Evolutionary conservation across 768 basidiomycete genomes (phyloP), one percentile per base, ranked within the genome.

Genomic region (Coprinellus micaceus): DNA sequence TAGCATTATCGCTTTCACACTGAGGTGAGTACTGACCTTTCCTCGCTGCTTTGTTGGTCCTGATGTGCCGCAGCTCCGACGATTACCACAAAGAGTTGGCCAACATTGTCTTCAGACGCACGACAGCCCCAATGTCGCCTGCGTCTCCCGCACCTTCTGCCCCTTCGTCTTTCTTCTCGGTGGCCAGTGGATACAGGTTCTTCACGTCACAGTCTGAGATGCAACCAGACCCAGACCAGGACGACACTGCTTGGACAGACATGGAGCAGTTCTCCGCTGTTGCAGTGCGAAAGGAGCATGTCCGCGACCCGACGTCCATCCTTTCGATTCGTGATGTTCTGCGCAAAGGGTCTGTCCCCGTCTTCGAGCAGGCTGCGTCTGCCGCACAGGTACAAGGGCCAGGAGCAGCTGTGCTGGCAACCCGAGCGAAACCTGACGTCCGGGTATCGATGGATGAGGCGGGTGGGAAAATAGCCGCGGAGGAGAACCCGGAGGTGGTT

Each of bases 1-100:
- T 7, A 89, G 86, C 66, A 82, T 91, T 47, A 89, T 89, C 60
- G 84, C 88, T 5, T 89, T 86, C 68, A 88, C 86, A 7, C 69
- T 89, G 49, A 86, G 85, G 86, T 86, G 58, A 19, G 72, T 65
- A 30, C 10, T 37, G 49, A 39, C 56, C 15, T 33, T 37, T 58
- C 19, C 6, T 51, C 37, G 26, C 36, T 9, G 36, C 36, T 24
- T 46, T 64, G 25, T 46, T 52, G 30, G 54, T 41, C 17, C 54
- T 60, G 41, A 43, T 37, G 61, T 9, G 17, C 24, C 7, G 22
- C 61, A 89, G 86, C 60, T 82, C 86, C 0, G 43, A 69, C 1
- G 86, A 89, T 56, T 91, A 88, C 62, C 75, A 77, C 12, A 66
- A 70, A 1, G 81, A 82, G 63, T 62, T 83, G 10, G 67, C 71